These are phyloP conservation scores for Blastocystis sp. DNA, from an alignment of 352 stramenopile species.

Conservation along the genomic window DNA sequence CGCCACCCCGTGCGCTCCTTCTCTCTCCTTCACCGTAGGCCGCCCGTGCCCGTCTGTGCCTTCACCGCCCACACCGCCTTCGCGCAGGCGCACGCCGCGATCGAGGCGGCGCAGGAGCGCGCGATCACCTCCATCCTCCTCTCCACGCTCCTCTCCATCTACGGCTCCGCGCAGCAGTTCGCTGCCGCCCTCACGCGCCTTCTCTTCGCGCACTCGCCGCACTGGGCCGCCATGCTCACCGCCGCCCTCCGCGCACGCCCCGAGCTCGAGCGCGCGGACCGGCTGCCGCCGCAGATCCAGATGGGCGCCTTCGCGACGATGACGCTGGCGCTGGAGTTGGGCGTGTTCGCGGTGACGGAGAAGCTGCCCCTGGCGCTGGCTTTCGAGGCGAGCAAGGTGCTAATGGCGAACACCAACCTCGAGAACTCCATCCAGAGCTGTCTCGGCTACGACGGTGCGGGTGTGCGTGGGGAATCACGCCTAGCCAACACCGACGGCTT, in stretches of 20 bases:
- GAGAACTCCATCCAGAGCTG: constrained; percentile 15
- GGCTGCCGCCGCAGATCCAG: constrained; percentile 7
- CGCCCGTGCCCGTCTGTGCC: background rate
- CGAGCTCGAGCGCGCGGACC: constrained; percentile 1
- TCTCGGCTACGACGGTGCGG: background rate
- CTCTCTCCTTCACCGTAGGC: background rate
- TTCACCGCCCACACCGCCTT: background rate
- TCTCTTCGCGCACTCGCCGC: background rate
- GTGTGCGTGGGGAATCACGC: background rate
- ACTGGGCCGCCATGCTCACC: background rate
- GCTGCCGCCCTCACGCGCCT: background rate
- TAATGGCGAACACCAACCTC: background rate
- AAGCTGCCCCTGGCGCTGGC: background rate
- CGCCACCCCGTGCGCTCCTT: background rate
- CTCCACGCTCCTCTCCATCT: background rate
- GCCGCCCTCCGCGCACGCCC: background rate
- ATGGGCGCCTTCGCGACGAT: constrained; percentile 23
- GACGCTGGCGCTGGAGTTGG: background rate
- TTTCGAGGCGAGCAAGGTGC: background rate
- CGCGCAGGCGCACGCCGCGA: background rate
- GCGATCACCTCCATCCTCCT: background rate
- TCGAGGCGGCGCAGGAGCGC: background rate
- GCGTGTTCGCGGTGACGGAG: constrained; percentile 21
- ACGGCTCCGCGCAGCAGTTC: background rate
- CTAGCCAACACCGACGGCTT: constrained; percentile 13